Percentiles rank a stretch among this genome's conserved stretches.
Evolutionary conservation across 805 yeast genomes (phyloP).

Genomic region (Hanseniaspora nectarophila): DNA sequence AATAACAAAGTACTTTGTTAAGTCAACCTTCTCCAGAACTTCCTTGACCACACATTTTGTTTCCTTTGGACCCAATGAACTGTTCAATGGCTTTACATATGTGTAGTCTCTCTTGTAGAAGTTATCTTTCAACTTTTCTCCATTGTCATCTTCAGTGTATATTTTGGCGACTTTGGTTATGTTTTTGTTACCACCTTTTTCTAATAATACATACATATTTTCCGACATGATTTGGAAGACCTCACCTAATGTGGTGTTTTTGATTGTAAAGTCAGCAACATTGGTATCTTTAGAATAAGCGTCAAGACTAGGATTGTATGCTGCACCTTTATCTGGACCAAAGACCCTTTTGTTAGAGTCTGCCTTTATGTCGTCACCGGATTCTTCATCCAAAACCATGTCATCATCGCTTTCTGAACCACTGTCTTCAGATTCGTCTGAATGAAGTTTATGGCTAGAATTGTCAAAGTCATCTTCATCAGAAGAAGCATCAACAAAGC

Average conservation of each 20-base stretch:
- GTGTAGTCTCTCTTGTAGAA: conserved; percentile 37
- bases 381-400: conserved; percentile 19
- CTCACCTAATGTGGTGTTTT: conserved; percentile 55
- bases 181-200: conserved; percentile 53
- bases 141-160: conserved; percentile 41
- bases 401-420: conserved; percentile 20
- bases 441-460: conserved; percentile 14
- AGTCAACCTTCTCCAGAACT: conserved; percentile 38
- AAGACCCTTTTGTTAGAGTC: background rate
- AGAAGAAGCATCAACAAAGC: background rate
- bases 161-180: conserved; percentile 42
- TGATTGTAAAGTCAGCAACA: conserved; percentile 41
- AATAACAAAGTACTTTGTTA: conserved; percentile 34
- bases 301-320: conserved; percentile 24
- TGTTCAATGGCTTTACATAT: conserved; percentile 48
- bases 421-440: conserved; percentile 16
- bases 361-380: conserved; percentile 32
- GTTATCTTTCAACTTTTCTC: conserved; percentile 38
- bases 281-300: conserved; percentile 36
- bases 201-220: conserved; percentile 35
- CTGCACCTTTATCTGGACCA: background rate
- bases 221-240: conserved; percentile 54
- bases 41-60: conserved; percentile 53
- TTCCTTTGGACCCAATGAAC: conserved; percentile 62
- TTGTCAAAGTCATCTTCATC: background rate